Percentiles rank a stretch among this genome's conserved stretches.
Evolutionary conservation across 176 grass and related monocot genomes (phyloP).

Genomic region (Calamus simplicifolius): DNA sequence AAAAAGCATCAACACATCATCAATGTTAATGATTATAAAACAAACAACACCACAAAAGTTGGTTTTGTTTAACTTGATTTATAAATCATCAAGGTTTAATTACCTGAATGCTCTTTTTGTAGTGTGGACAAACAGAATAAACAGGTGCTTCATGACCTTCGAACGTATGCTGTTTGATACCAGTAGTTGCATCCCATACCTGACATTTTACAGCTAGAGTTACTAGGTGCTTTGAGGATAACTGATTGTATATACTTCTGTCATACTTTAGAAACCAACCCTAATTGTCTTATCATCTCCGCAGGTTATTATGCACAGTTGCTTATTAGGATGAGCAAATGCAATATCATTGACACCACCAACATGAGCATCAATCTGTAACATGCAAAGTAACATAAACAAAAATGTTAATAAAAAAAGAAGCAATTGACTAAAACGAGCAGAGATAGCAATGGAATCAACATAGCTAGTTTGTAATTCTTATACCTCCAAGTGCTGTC

Average conservation of each 20-base stretch:
- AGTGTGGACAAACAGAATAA: constrained; percentile 96
- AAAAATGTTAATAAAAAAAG: constrained; percentile 16
- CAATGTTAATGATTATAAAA: not conserved
- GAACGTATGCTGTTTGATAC: constrained; percentile 69
- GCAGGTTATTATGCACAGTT: constrained; percentile 90
- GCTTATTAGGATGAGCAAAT: constrained; percentile 97
- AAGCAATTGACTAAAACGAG: constrained; percentile 15
- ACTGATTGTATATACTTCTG: not conserved
- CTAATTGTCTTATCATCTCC: constrained; percentile 99
- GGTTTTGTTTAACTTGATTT: no score
- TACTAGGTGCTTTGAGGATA: constrained; percentile 10
- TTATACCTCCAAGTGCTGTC: constrained; percentile 89
- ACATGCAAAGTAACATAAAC: constrained; percentile 21
- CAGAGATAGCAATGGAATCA: constrained; percentile 9
- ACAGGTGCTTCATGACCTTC: constrained; percentile 98
- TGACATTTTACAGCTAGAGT: constrained; percentile 29
- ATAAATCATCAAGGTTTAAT: no score
- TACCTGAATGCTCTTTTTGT: constrained; percentile 96
- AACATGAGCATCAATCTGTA: constrained; percentile 92
- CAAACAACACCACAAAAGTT: no score
- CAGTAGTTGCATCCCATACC: constrained; percentile 93
- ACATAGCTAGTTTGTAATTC: not conserved
- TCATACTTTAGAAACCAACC: constrained; percentile 28
- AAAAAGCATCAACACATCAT: constrained; percentile 6
- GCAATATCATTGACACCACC: constrained; percentile 98